phyloP scores from a whole-genome alignment of 345 rosid genomes.

The Camelina sativa region DNA sequence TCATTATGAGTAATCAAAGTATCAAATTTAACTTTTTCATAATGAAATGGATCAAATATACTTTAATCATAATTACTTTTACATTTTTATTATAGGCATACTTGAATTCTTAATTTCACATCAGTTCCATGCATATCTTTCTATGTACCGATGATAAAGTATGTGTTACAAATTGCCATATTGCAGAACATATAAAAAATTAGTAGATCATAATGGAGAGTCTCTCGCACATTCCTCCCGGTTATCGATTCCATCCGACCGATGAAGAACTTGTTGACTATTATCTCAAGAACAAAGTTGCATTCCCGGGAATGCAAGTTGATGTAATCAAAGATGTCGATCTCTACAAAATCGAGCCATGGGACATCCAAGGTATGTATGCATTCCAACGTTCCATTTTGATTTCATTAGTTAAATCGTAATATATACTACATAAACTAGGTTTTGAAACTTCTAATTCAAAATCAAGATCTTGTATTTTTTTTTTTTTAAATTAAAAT shows the following conservation, averaged over 20 bases:
- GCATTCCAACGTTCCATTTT: neutral
- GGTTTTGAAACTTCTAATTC: neutral
- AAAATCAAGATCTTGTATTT: neutral
- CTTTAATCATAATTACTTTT: conserved; percentile 22
- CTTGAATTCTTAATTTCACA: conserved; percentile 27
- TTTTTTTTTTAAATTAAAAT: neutral
- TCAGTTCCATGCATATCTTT: conserved; percentile 16
- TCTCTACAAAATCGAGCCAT: conserved; percentile 82
- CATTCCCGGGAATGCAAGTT: conserved; percentile 64
- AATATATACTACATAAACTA: neutral
- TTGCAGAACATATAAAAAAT: conserved; percentile 30
- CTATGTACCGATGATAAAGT: conserved; percentile 15
- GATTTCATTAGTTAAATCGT: neutral
- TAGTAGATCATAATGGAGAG: conserved; percentile 49
- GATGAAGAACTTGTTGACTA: conserved; percentile 83
- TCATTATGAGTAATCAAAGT: conserved; percentile 10
- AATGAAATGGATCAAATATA: conserved; percentile 16
- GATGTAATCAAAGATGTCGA: conserved; percentile 81
- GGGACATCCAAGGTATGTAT: conserved; percentile 77
- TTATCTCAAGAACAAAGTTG: conserved; percentile 70
- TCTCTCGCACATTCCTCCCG: conserved; percentile 67
- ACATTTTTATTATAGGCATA: neutral
- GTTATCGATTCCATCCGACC: conserved; percentile 81
- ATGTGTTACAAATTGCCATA: conserved; percentile 24
- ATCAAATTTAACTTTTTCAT: neutral